Evolutionary conservation across 2,329 filamentous ascomycete species (phyloP).

Genomic region (Fusarium sp.): DNA sequence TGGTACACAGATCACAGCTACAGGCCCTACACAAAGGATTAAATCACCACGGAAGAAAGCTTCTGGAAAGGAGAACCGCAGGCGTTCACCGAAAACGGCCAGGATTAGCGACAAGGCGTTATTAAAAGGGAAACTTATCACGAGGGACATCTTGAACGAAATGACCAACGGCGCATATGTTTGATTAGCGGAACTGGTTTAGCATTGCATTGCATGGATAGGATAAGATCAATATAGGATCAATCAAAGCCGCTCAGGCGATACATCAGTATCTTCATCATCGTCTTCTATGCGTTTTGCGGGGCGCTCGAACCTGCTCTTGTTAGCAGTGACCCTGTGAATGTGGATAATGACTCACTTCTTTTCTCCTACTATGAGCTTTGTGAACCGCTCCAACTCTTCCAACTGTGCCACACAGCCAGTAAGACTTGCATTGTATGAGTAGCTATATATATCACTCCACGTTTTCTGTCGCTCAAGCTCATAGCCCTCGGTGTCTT

Average conservation of each 20-base stretch:
- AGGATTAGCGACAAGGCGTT: constrained; percentile 70
- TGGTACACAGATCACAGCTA: constrained; percentile 58
- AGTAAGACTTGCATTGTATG: constrained; percentile 63
- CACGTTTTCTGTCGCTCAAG: constrained; percentile 56
- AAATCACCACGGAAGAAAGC: constrained; percentile 45
- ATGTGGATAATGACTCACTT: constrained; percentile 45
- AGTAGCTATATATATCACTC: constrained; percentile 67
- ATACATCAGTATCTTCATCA: constrained; percentile 32
- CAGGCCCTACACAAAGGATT: constrained; percentile 41
- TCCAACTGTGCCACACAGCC: constrained; percentile 65
- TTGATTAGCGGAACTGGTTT: constrained; percentile 24
- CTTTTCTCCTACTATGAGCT: constrained; percentile 66
- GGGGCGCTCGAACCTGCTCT: constrained; percentile 47
- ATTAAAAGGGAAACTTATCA: constrained; percentile 72
- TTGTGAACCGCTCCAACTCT: constrained; percentile 65
- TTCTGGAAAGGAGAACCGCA: constrained; percentile 57
- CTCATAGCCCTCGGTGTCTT: constrained; percentile 30
- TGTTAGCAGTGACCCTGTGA: background rate
- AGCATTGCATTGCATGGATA: constrained; percentile 25
- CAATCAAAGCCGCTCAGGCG: constrained; percentile 25
- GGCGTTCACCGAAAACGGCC: constrained; percentile 61
- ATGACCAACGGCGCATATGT: constrained; percentile 59
- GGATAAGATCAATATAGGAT: constrained; percentile 12
- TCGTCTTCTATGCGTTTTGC: constrained; percentile 40
- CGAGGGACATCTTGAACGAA: constrained; percentile 83